Percentiles rank a stretch among this genome's conserved stretches.
phyloP scores from a whole-genome alignment of 108 stramenopile species.

The Fragilaria crotonensis region DNA sequence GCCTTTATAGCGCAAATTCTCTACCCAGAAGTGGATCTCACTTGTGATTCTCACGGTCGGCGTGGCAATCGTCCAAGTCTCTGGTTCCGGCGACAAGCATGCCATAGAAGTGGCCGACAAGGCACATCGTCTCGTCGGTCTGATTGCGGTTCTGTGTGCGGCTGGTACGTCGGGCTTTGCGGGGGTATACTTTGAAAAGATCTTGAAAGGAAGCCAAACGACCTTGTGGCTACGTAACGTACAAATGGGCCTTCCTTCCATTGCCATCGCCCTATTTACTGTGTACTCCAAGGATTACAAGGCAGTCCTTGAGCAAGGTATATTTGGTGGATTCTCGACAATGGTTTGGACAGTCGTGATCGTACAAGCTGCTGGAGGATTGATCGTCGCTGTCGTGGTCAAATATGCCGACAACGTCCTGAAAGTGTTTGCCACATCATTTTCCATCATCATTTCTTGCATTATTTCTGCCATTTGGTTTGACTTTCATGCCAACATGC shows the following conservation, averaged over 20 bases:
- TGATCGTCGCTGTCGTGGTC: conserved; percentile 95
- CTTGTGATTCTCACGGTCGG: conserved; percentile 86
- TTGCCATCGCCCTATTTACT: conserved; percentile 71
- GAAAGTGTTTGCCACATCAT: conserved; percentile 93
- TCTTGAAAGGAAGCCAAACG: conserved; percentile 83
- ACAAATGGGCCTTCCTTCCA: conserved; percentile 94
- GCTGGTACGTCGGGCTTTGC: conserved; percentile 93
- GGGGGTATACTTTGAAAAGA: conserved; percentile 97
- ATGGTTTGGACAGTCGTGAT: conserved; percentile 83
- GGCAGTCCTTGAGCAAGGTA: conserved; percentile 60
- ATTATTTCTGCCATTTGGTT: conserved; percentile 83
- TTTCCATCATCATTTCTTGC: conserved; percentile 89
- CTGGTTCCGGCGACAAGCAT: conserved; percentile 36
- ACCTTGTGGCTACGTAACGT: conserved; percentile 95
- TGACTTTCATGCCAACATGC: conserved; percentile 74
- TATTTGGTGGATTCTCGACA: conserved; percentile 83
- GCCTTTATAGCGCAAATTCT: conserved; percentile 42
- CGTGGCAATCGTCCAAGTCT: conserved; percentile 87
- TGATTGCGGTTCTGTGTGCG: conserved; percentile 88
- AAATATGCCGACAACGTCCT: conserved; percentile 97
- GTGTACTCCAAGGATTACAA: conserved; percentile 62
- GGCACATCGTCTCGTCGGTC: conserved; percentile 61
- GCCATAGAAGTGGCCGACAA: conserved; percentile 4
- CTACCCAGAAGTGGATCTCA: conserved; percentile 71
- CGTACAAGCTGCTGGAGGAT: conserved; percentile 92